Percentiles rank a stretch among this genome's conserved stretches.
These are phyloP conservation scores for Zygosaccharomyces lentus DNA, from an alignment of 805 yeast species.

Conservation along the genomic window DNA sequence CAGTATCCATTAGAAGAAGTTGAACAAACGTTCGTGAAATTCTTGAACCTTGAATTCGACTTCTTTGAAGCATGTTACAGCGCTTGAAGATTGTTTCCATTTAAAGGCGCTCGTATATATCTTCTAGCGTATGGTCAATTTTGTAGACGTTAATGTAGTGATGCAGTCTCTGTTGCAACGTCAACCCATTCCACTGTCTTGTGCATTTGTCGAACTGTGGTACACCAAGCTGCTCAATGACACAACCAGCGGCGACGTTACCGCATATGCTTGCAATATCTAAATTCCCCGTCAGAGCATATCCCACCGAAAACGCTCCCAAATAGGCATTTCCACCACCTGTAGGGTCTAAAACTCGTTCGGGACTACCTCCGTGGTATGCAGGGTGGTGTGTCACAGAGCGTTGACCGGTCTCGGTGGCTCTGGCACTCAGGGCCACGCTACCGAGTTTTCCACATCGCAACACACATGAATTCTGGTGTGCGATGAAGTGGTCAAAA, in stretches of 20 bases:
- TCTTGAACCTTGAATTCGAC: slow-evolving; percentile 40
- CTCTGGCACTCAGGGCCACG: slow-evolving; percentile 37
- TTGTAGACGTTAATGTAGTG: slow-evolving; percentile 31
- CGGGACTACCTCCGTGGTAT: slow-evolving; percentile 49
- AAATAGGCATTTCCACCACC: slow-evolving; percentile 93
- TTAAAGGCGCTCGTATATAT: slow-evolving; percentile 9
- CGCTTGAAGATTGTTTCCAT: slow-evolving; percentile 12
- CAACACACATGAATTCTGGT: slow-evolving; percentile 42
- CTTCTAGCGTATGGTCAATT: slow-evolving; percentile 8
- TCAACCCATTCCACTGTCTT: slow-evolving; percentile 58
- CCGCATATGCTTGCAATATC: slow-evolving; percentile 60
- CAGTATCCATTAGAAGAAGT: slow-evolving; percentile 32
- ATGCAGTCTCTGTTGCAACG: slow-evolving; percentile 43
- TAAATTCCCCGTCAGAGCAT: slow-evolving; percentile 48
- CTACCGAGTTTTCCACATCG: slow-evolving; percentile 79
- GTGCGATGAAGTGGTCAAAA: slow-evolving; percentile 41
- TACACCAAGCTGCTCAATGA: slow-evolving; percentile 77
- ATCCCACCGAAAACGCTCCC: slow-evolving; percentile 72
- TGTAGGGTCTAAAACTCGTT: slow-evolving; percentile 75
- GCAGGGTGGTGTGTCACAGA: slow-evolving; percentile 57
- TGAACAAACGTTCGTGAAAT: slow-evolving; percentile 33
- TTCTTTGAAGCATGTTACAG: slow-evolving; percentile 48
- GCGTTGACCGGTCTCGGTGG: slow-evolving; percentile 5
- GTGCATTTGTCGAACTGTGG: slow-evolving; percentile 41
- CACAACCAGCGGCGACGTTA: slow-evolving; percentile 71